Base-by-base conservation (phyloP, 2,329 filamentous ascomycete species). In the Pestalotiopsis sp. region DNA sequence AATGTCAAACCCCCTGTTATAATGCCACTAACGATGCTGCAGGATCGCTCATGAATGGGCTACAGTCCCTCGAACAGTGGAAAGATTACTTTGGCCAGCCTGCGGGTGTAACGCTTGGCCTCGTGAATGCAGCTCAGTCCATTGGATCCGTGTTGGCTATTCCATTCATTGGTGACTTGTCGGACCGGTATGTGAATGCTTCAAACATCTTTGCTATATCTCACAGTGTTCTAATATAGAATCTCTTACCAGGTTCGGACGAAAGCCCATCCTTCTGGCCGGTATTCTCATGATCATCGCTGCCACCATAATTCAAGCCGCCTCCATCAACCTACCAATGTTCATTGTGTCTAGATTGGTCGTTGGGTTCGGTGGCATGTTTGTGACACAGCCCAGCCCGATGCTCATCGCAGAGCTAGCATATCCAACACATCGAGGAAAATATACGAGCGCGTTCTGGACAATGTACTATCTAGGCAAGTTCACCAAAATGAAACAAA, bases 1-100 rank as follows among this genome's bases (percentile, higher is more conserved):
- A 36, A 65, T n/a, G n/a, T 23, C 12, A 31, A 17, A n/a, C 1
- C 1, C 31, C 31, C 5, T 63, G 23, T n/a, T 52, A n/a, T 9
- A 14, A 36, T 36, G 59, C 23, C 25, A 27, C 27, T 39, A 12
- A 60, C 27, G 27, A 39, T 9, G 39, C 39, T 27, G 11, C 20
- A 76, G 78, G 78, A 6, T 78, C 79, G 13, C 68, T 80, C 64
- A 80, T 81, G 77, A 81, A 82, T 68, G 79, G 80, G 11, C 76
- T 84, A 3, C 81, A 84, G 71, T 77, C 79, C 9, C 74, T 83
- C 0, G 69, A 69, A 4, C 72, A 76, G 62, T 81, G 79, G 80
- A 73, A 75, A 57, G 69, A 71, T 13, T 79, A 76, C 66, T 80
- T 80, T 67, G 72, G 73, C 9, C 62, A 76, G 39, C 79, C 78